Evolutionary conservation across 345 rosid species (phyloP), one percentile per base, ranked within the genome.

Genomic region (Linum trigynum): DNA sequence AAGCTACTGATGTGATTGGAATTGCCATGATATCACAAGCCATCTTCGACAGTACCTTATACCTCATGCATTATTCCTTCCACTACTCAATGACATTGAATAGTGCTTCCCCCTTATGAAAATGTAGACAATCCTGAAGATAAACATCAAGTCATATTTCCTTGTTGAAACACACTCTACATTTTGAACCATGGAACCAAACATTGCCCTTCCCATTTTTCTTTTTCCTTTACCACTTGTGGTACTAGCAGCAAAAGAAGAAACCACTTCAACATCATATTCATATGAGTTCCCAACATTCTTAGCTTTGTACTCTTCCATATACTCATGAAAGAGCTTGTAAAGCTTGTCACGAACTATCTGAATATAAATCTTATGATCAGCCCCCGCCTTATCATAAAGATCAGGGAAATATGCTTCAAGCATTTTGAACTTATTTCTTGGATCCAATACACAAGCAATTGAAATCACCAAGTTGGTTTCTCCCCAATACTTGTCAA

Each of bases 371-470:
- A 23, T 23, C 32, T 58, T 61, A 57, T 66, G 70, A 69, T 61
- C 71, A 35, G 32, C 32, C 32, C 32, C 32, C 32, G 59, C 72
- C 57, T 43, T 63, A 7, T 67, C 67, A 57, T 69, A 63, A 12
- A 72, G 74, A 71, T 77, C 75, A 38, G 67, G 57, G 12, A 37
- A 68, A 48, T 74, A 68, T 39, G 64, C 73, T 61, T 74, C 72
- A 23, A 74, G 68, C 61, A 73, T 73, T 72, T 68, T 74, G 38
- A 71, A 51, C 68, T 64, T 67, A 61, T 59, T 66, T 11, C 71
- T 58, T 37, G 77, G 80, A 67, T 77, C 80, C 71, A 70, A 61
- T 38, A 67, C 64, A 2, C 70, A 70, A 48, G 76, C 81, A 65
- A 72, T 61, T 15, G 73, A 78, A 62, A 75, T 8, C 10, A 69